phyloP scores from a whole-genome alignment of 1,284 basidiomycete species.

The Heterobasidion parviporum region DNA sequence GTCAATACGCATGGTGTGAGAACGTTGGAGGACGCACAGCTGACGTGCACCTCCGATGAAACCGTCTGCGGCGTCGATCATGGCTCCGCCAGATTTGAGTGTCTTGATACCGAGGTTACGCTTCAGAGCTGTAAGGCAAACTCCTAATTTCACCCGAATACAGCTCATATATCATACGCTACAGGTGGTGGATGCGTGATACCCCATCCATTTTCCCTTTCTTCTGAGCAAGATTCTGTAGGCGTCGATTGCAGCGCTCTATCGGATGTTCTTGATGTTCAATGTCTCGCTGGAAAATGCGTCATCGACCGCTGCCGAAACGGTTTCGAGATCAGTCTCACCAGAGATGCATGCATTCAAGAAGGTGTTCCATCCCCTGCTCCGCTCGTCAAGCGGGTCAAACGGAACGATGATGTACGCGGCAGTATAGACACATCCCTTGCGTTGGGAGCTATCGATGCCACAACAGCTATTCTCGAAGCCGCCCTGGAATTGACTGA shows the following conservation, averaged over 20 bases:
- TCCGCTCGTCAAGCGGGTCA: too few species aligned
- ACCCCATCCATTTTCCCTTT: not conserved
- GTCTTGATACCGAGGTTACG: slow-evolving; percentile 11
- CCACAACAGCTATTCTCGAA: too few species aligned
- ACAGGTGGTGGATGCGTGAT: slow-evolving; percentile 4
- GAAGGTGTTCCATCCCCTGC: not conserved
- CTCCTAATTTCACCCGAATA: not conserved
- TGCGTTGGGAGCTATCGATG: too few species aligned
- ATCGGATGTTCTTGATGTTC: not conserved
- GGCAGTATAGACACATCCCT: too few species aligned
- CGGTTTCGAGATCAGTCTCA: not conserved
- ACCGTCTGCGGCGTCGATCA: slow-evolving; percentile 11
- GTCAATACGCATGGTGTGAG: slow-evolving; percentile 1
- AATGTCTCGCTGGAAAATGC: not conserved
- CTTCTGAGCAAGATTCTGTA: not conserved
- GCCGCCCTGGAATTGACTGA: too few species aligned
- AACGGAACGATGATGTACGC: too few species aligned
- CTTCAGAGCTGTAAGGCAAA: slow-evolving; percentile 14
- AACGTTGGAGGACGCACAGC: slow-evolving; percentile 3
- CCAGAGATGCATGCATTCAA: not conserved
- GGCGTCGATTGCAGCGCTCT: slow-evolving; percentile 1
- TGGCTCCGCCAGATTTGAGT: slow-evolving; percentile 10
- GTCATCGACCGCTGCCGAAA: not conserved
- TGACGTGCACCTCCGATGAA: slow-evolving; percentile 7
- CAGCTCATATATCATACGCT: not conserved